A percentile compares a stretch with the other conserved stretches of the same genome.
Evolutionary conservation across 805 yeast genomes (phyloP).

Genomic region (Wickerhamiella vanderwaltii): DNA sequence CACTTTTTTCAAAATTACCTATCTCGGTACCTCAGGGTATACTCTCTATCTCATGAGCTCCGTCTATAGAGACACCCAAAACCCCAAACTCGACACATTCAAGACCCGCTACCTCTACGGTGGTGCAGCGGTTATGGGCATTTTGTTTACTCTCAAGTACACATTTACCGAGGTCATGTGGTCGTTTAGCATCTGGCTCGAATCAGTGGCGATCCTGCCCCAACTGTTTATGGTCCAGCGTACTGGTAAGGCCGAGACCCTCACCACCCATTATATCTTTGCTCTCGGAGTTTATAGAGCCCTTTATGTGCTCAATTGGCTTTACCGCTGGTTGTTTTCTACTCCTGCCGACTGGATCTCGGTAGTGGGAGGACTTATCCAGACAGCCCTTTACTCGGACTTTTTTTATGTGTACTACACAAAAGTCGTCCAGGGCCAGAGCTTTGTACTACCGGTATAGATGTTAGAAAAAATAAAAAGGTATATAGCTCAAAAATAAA

Average conservation of each 20-base stretch:
- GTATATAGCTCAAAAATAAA: not conserved
- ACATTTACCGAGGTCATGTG: constrained; percentile 48
- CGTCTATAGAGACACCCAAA: constrained; percentile 44
- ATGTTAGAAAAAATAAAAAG: not conserved
- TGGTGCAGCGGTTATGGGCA: constrained; percentile 43
- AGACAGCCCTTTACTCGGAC: constrained; percentile 82
- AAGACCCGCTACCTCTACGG: constrained; percentile 57
- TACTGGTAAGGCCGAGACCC: constrained; percentile 74
- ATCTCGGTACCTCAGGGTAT: constrained; percentile 62
- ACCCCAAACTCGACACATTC: constrained; percentile 61
- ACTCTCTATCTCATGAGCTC: constrained; percentile 58
- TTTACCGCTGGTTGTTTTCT: constrained; percentile 57
- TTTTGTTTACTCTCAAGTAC: constrained; percentile 58
- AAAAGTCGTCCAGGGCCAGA: constrained; percentile 64
- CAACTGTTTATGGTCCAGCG: constrained; percentile 83
- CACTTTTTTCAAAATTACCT: constrained; percentile 68
- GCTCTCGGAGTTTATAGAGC: constrained; percentile 87
- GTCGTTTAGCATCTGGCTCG: constrained; percentile 90
- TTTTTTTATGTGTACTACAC: constrained; percentile 86
- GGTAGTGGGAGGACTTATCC: constrained; percentile 68
- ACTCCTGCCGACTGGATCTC: constrained; percentile 54
- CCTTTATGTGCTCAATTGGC: constrained; percentile 88
- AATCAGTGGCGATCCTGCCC: constrained; percentile 82
- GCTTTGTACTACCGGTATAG: constrained; percentile 52
- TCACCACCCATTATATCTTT: constrained; percentile 86